Conservation (phyloP, 1,139 yeast species). For the Fermentozyma sake region DNA sequence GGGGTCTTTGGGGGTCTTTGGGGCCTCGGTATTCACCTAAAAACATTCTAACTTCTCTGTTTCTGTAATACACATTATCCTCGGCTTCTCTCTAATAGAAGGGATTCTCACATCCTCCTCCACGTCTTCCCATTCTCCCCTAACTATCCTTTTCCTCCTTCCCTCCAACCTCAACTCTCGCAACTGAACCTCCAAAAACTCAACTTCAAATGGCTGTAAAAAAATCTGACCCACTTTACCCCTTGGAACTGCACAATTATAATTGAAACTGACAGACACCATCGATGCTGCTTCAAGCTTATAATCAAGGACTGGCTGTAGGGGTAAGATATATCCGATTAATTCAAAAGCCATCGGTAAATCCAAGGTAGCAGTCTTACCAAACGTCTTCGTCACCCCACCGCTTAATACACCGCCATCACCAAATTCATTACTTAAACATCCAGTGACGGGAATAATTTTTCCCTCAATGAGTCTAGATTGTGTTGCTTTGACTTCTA, state of each 20-base stretch:
- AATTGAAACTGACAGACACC: slow-evolving; percentile 11
- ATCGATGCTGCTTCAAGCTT: slow-evolving; percentile 4
- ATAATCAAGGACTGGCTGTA: slow-evolving; percentile 5
- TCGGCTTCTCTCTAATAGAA: slow-evolving; percentile 10
- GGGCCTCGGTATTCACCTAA: too few species aligned
- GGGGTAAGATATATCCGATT: neutral
- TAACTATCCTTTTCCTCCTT: too few species aligned
- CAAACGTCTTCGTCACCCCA: slow-evolving; percentile 11
- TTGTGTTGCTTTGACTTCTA: slow-evolving; percentile 10
- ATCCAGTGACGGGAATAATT: slow-evolving; percentile 15
- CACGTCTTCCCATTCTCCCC: slow-evolving; percentile 8
- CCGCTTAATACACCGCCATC: slow-evolving; percentile 19
- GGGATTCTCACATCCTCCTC: slow-evolving; percentile 6
- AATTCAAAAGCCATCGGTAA: slow-evolving; percentile 9
- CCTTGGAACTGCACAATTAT: slow-evolving; percentile 14
- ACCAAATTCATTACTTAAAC: slow-evolving; percentile 16
- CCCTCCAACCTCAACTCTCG: slow-evolving; percentile 6
- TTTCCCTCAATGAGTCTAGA: slow-evolving; percentile 7
- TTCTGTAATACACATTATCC: slow-evolving; percentile 16
- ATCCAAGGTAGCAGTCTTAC: slow-evolving; percentile 13
- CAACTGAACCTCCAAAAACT: slow-evolving; percentile 9
- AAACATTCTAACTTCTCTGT: slow-evolving; percentile 9
- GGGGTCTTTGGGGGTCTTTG: too few species aligned
- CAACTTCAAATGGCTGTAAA: slow-evolving; percentile 13
- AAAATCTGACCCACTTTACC: slow-evolving; percentile 20